Evolutionary conservation across 2,329 filamentous ascomycete species (phyloP), one percentile per base, ranked within the genome.

Genomic region (Sporothrix globosa): DNA sequence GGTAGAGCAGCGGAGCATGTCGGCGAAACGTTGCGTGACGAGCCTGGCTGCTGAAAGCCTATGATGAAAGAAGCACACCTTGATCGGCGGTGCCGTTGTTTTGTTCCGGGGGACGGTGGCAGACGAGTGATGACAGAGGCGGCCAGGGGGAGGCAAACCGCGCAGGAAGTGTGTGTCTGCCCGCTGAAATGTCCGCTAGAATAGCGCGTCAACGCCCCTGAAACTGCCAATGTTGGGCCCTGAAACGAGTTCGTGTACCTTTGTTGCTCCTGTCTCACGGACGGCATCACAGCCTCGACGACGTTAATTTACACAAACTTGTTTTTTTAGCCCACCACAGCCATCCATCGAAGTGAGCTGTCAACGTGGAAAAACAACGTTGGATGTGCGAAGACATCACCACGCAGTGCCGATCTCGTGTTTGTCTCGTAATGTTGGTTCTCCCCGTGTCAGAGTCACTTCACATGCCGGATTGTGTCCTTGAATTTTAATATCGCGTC

Each of bases 41-140:
- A 30, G 27, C 27, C 5, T 46, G 11, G 44, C 2, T 14, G 17
- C 46, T n/a, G 14, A 21, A 19, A 46, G 58, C 46, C 63, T 53
- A 53, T 53, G 46, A 67, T 46, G 63, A 67, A 34, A 52, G 63
- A 67, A 48, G 41, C 60, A 65, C 46, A 48, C 63, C 63, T 41
- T 30, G 61, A 66, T 52, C 61, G 44, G 46, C 61, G 46, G 17
- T 39, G 61, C 3, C 17, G 24, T n/a, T 9, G 48, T 24, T 14
- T 19, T 46, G 17, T 52, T 67, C 27, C 48, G 52, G 44, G 27
- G 44, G 17, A 19, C 17, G 60, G 6, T 3, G 54, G 41, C 34
- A 39, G 56, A 34, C 27, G 27, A 44, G 13, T 44, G 39, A 46
- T 39, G 9, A 50, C 46, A 50, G 46, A 17, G 6, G 19, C 14